phyloP scores from a whole-genome alignment of 75 land plant genomes.

The Adiantum capillusveneris region DNA sequence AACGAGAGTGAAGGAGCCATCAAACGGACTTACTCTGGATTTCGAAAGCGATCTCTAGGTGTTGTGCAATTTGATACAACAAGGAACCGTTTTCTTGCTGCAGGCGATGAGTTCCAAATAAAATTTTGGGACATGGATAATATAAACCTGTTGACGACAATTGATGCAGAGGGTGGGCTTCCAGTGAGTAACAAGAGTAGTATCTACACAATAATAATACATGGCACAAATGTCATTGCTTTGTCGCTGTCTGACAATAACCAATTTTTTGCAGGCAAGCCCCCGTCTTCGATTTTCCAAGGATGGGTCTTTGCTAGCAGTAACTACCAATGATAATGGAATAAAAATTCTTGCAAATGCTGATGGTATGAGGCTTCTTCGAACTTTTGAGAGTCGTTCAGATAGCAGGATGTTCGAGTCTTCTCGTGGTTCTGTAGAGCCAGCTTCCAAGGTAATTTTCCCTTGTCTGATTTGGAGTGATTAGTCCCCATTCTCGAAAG shows the following conservation, averaged over 20 bases:
- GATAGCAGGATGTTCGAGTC: slow-evolving; percentile 34
- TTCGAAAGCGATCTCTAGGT: slow-evolving; percentile 41
- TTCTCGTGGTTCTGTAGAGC: slow-evolving; percentile 36
- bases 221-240: neutral
- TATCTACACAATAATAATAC: neutral
- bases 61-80: slow-evolving; percentile 71
- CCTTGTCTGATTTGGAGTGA: neutral
- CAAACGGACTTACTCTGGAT: slow-evolving; percentile 55
- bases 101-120: slow-evolving; percentile 62
- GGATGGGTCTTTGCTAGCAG: slow-evolving; percentile 83
- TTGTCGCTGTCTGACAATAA: neutral
- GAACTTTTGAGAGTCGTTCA: slow-evolving; percentile 38
- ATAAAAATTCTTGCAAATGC: slow-evolving; percentile 80
- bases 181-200: slow-evolving; percentile 37
- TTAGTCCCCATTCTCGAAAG: neutral
- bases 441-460: slow-evolving; percentile 44
- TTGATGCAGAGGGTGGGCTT: slow-evolving; percentile 64
- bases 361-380: slow-evolving; percentile 55
- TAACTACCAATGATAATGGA: slow-evolving; percentile 73
- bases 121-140: slow-evolving; percentile 85
- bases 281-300: slow-evolving; percentile 82
- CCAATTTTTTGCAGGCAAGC: slow-evolving; percentile 30
- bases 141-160: slow-evolving; percentile 32
- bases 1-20: slow-evolving; percentile 76
- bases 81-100: slow-evolving; percentile 62